phyloP scores from a whole-genome alignment of 352 stramenopile genomes.

The Globisporangium lucens region DNA sequence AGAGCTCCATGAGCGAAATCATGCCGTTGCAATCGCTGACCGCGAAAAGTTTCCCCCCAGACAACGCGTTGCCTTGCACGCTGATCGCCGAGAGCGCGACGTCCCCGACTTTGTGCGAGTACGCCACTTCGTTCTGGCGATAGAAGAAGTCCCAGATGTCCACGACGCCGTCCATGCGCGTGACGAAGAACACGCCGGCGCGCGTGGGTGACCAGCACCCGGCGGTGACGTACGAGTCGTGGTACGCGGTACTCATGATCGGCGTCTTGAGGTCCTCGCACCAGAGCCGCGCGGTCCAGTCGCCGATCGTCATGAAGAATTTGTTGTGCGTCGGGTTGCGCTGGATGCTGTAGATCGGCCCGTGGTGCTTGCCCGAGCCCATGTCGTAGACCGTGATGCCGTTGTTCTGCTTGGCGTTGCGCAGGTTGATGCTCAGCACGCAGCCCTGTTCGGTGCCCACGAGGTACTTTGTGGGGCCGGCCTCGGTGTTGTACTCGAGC shows the following conservation, averaged over 20 bases:
- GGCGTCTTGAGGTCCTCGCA: conserved; percentile 96
- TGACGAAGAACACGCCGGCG: conserved; percentile 96
- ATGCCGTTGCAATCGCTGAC: conserved; percentile 95
- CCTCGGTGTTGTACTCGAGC: conserved; percentile 97
- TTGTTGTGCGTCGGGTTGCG: conserved; percentile 97
- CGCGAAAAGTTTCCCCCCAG: conserved; percentile 91
- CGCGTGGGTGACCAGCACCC: conserved; percentile 97
- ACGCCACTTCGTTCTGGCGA: conserved; percentile 96
- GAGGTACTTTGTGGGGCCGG: conserved; percentile 95
- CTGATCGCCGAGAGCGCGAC: conserved; percentile 89
- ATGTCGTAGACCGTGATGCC: conserved; percentile 96
- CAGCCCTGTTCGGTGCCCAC: conserved; percentile 97
- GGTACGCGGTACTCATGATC: conserved; percentile 97
- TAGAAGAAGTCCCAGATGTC: conserved; percentile 98
- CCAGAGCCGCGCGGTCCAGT: conserved; percentile 97
- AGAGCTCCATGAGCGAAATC: conserved; percentile 96
- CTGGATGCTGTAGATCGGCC: conserved; percentile 94
- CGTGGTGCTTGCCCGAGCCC: conserved; percentile 93
- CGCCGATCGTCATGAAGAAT: conserved; percentile 97
- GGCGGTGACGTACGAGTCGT: conserved; percentile 94
- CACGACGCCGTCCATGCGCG: conserved; percentile 95
- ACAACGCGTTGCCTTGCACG: conserved; percentile 89
- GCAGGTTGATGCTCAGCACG: conserved; percentile 93
- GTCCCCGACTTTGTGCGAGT: conserved; percentile 96
- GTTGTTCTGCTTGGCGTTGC: conserved; percentile 97